phyloP scores from a whole-genome alignment of 768 basidiomycete species.

The Suillus subalutaceus region DNA sequence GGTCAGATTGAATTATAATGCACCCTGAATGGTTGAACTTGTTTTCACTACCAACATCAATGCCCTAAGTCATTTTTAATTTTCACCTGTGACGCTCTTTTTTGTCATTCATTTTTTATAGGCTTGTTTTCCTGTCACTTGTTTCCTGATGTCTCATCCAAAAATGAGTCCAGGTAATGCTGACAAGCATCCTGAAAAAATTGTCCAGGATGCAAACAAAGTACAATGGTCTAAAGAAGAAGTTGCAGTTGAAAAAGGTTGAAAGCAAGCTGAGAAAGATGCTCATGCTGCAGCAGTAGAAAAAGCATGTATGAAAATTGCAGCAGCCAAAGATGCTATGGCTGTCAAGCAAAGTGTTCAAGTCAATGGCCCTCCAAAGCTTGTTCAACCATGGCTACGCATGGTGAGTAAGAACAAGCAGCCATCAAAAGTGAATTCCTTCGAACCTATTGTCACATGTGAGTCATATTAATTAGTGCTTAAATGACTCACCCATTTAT shows the following conservation, averaged over 20 bases:
- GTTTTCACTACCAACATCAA: too few species aligned
- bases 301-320: neutral
- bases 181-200: neutral
- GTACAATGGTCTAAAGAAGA: neutral
- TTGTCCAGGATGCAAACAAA: neutral
- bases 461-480: too few species aligned
- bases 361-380: neutral
- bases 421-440: neutral
- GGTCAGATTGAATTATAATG: too few species aligned
- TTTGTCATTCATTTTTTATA: too few species aligned
- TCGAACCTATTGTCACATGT: too few species aligned
- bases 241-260: neutral
- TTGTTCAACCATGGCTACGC: neutral
- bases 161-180: neutral
- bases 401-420: neutral
- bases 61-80: too few species aligned
- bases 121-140: too few species aligned
- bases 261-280: neutral
- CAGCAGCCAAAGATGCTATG: neutral
- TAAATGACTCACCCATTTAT: neutral
- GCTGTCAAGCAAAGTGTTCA: neutral
- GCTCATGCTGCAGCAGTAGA: neutral
- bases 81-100: too few species aligned
- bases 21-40: too few species aligned
- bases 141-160: too few species aligned